Base-by-base conservation (phyloP, 768 basidiomycete genomes). In the Cyathus striatus region DNA sequence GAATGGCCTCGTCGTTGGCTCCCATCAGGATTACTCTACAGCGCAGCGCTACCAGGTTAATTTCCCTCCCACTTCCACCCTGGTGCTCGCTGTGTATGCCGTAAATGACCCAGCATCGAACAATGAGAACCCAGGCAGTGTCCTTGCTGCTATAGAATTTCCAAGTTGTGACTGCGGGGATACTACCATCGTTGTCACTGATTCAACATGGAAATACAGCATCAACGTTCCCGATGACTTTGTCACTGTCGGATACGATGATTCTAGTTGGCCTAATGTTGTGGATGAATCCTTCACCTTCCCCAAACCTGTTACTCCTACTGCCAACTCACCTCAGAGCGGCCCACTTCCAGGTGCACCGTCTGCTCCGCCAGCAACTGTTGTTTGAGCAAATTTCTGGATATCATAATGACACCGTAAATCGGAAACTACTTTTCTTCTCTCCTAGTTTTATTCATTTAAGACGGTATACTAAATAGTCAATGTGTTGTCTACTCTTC, bases 1-100 rank as follows among this genome's bases (percentile, higher is more conserved):
- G 26, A 63, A 64, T 30, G 61, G 63, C 14, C 41, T 46, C 1
- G 39, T 55, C 1, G 48, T 59, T 6, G 61, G 60, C 1, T 55
- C 57, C 4, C 60, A 54, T 18, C 48, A 24, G 14, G 23, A 43
- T 5, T 49, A 16, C 33, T 23, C 6, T 4, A 18, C 9, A 10
- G 40, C 41, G 17, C 43, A 50, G 23, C 40, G 46, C 4, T 50
- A 44, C 35, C 42, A 33, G 12, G 33, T 50, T 18, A 20, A 30
- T 5, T 50, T 50, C 30, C 33, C 38, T 1, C 40, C 34, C 12
- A 48, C 46, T 9, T 42, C 26, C 37, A 43, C 41, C 5, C 40
- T 50, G 13, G 20, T 45, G 9, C 33, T 50, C 38, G 43, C 49
- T 1, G 43, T 47, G 7, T 45, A 43, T 16, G 41, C 32, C 14